Base-by-base conservation (phyloP, 2,329 filamentous ascomycete genomes). In the Colletotrichum australisinense region DNA sequence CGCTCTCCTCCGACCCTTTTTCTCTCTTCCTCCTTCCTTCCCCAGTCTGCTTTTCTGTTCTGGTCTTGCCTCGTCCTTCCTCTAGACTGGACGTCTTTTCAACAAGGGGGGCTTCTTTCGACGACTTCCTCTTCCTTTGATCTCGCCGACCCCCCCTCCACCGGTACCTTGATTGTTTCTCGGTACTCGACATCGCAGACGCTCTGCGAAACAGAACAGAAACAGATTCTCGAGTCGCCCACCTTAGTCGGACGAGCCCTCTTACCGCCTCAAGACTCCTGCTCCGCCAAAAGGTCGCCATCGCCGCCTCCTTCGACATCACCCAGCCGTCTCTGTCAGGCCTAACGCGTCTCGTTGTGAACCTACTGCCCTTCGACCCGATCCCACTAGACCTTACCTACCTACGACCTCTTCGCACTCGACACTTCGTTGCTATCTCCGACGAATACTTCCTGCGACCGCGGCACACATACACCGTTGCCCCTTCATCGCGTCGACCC, bases 131-230 rank as follows among this genome's bases (percentile, higher is more conserved):
- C 22, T 26, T 57, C 63, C 30, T 49, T 35, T 42, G 12, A 46
- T 49, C 52, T 28, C 35, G 9, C n/a, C 60, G 56, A 42, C 42
- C 62, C 4, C 53, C 24, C 28, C 32, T 57, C 24, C 59, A 19
- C 35, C 52, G n/a, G 30, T 19, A 24, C 19, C 63, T 22, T 24
- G n/a, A n/a, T 26, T 28, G 52, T 28, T 28, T 22, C 9, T 19
- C n/a, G 63, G 32, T 22, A 46, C 32, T 57, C 16, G 35, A 9
- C 11, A 63, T 64, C 66, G 66, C 59, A 73, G 42, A 69, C 69
- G 38, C 28, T 28, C 58, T 63, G 38, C 71, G 71, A 73, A 71
- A 71, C 71, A 49, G 24, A 72, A 32, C 66, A 63, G 66, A 72
- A 72, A 69, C 66, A 64, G 14, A 53, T 63, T 49, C 63, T 62